These are phyloP conservation scores for Saraca asoca DNA, from an alignment of 331 rosid genomes.

Conservation along the genomic window DNA sequence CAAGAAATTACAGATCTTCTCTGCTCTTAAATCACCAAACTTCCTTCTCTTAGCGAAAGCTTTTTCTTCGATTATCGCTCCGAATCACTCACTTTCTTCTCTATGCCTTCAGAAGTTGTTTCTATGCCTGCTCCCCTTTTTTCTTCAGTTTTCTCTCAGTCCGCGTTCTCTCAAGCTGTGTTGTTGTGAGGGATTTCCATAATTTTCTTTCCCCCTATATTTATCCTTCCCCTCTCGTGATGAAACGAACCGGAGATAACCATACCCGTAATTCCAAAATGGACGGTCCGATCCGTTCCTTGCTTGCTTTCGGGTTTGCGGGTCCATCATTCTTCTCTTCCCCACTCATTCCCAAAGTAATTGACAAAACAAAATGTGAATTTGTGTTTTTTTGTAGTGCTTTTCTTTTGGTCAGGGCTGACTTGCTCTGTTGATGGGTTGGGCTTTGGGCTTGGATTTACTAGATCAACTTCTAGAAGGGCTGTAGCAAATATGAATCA, in stretches of 20 bases:
- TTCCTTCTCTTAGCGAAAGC: slow-evolving; percentile 5
- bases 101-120: slow-evolving; percentile 3
- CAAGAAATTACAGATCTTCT: slow-evolving; percentile 40
- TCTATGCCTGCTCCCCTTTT: background rate
- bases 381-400: background rate
- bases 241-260: slow-evolving; percentile 31
- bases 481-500: no score
- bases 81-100: background rate
- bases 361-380: slow-evolving; percentile 16
- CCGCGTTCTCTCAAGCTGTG: slow-evolving; percentile 27
- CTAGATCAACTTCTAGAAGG: background rate
- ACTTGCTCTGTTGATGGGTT: no score
- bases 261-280: slow-evolving; percentile 40
- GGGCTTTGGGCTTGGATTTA: no score
- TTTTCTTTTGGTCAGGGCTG: no score
- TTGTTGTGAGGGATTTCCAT: slow-evolving; percentile 32
- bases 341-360: slow-evolving; percentile 26
- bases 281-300: slow-evolving; percentile 33
- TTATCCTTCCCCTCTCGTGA: slow-evolving; percentile 41
- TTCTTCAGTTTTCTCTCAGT: background rate
- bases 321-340: slow-evolving; percentile 10
- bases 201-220: slow-evolving; percentile 26
- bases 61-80: background rate
- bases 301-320: background rate
- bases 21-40: slow-evolving; percentile 17